These are phyloP conservation scores for Colletotrichum lini DNA, from an alignment of 2,329 filamentous ascomycete genomes.

Conservation along the genomic window DNA sequence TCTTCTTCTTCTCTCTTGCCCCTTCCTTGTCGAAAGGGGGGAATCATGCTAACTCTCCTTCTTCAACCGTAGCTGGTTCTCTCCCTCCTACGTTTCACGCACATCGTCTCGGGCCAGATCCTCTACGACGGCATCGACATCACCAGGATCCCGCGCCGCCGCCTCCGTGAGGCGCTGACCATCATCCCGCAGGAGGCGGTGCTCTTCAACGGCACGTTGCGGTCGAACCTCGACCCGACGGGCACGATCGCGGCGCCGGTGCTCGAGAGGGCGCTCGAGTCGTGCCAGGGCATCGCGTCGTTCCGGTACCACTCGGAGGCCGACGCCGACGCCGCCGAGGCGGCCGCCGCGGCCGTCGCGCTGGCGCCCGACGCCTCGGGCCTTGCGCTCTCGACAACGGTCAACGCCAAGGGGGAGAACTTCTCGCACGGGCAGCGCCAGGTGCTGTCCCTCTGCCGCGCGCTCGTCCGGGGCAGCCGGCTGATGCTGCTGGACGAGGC, in stretches of 20 bases:
- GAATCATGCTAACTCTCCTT: neutral
- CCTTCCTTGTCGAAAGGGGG: no score
- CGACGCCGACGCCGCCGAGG: conserved; percentile 50
- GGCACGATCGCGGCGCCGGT: conserved; percentile 66
- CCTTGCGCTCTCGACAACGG: conserved; percentile 60
- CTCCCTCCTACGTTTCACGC: conserved; percentile 68
- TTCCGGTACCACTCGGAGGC: conserved; percentile 59
- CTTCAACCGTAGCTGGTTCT: conserved; percentile 56
- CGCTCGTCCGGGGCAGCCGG: conserved; percentile 68
- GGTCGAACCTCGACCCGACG: conserved; percentile 76
- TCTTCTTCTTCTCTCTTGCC: no score
- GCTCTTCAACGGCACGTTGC: conserved; percentile 67
- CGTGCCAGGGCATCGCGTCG: conserved; percentile 72
- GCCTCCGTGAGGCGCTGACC: conserved; percentile 67
- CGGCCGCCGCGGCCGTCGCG: conserved; percentile 36
- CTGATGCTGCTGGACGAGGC: conserved; percentile 72
- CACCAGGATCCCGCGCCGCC: conserved; percentile 63
- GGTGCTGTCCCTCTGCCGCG: conserved; percentile 70
- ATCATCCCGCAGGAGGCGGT: conserved; percentile 73
- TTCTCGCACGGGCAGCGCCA: conserved; percentile 72
- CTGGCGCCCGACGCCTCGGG: conserved; percentile 35
- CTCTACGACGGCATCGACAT: conserved; percentile 71
- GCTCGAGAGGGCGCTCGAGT: conserved; percentile 71
- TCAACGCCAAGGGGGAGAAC: conserved; percentile 68
- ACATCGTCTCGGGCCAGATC: conserved; percentile 66